A percentile compares a stretch with the other conserved stretches of the same genome.
These are phyloP conservation scores for Eutrema heterophyllum DNA, from an alignment of 345 rosid genomes.

Conservation along the genomic window DNA sequence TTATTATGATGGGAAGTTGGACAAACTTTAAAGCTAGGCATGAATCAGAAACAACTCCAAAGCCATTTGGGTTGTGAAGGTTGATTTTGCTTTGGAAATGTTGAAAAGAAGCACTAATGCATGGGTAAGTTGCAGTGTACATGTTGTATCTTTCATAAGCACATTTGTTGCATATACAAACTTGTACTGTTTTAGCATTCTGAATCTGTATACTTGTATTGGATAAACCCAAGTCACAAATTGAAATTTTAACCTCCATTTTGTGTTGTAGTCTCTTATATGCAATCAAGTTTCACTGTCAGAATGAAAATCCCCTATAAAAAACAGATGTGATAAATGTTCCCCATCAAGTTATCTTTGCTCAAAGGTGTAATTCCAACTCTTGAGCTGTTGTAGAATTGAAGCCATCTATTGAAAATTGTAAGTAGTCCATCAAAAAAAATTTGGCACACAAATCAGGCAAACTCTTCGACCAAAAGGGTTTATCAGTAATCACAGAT, in stretches of 20 bases:
- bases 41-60: background rate
- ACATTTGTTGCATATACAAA: background rate
- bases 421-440: background rate
- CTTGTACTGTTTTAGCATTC: background rate
- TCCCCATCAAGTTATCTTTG: background rate
- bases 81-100: background rate
- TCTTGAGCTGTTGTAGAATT: background rate
- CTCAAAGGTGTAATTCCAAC: background rate
- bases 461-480: background rate
- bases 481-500: background rate
- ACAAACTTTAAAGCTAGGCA: background rate
- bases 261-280: background rate
- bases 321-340: background rate
- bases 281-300: background rate
- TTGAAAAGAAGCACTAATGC: background rate
- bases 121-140: background rate
- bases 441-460: background rate
- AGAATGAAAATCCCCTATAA: background rate
- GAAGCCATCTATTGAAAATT: background rate
- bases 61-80: background rate
- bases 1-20: background rate
- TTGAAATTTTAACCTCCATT: background rate
- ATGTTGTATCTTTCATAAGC: conserved; percentile 1
- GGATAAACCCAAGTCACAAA: background rate
- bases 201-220: background rate